A percentile compares a stretch with the other conserved stretches of the same genome.
phyloP scores from a whole-genome alignment of 352 stramenopile genomes.

The Phytopythium oedochilum region DNA sequence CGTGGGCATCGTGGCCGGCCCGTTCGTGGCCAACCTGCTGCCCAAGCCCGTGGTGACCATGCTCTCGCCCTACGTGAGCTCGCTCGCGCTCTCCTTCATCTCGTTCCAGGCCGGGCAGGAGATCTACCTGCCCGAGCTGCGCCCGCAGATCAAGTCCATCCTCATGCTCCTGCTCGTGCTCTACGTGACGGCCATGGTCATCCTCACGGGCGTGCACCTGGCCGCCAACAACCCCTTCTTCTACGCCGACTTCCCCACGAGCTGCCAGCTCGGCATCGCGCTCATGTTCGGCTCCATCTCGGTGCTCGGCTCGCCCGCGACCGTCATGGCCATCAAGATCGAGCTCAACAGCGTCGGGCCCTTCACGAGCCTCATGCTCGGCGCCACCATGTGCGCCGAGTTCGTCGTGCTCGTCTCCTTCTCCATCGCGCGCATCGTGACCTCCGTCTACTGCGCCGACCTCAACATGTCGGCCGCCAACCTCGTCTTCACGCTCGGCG shows the following conservation, averaged over 20 bases:
- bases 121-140: conserved; percentile 62
- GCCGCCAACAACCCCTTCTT: conserved; percentile 55
- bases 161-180: conserved; percentile 39
- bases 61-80: conserved; percentile 47
- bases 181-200: conserved; percentile 51
- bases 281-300: conserved; percentile 76
- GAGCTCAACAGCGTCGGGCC: conserved; percentile 67
- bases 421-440: conserved; percentile 56
- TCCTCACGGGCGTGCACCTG: conserved; percentile 37
- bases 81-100: conserved; percentile 67
- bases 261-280: conserved; percentile 56
- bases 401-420: conserved; percentile 73
- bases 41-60: conserved; percentile 29
- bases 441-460: conserved; percentile 56
- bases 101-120: conserved; percentile 71
- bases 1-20: conserved; percentile 46
- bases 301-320: conserved; percentile 56
- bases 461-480: conserved; percentile 44
- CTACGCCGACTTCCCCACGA: conserved; percentile 35
- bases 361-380: conserved; percentile 75
- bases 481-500: conserved; percentile 44
- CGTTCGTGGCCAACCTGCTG: conserved; percentile 50
- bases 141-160: conserved; percentile 57
- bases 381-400: conserved; percentile 61
- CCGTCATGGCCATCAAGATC: conserved; percentile 77